phyloP scores from a whole-genome alignment of 2,329 filamentous ascomycete genomes.

The Pseudocercospora eumusae region DNA sequence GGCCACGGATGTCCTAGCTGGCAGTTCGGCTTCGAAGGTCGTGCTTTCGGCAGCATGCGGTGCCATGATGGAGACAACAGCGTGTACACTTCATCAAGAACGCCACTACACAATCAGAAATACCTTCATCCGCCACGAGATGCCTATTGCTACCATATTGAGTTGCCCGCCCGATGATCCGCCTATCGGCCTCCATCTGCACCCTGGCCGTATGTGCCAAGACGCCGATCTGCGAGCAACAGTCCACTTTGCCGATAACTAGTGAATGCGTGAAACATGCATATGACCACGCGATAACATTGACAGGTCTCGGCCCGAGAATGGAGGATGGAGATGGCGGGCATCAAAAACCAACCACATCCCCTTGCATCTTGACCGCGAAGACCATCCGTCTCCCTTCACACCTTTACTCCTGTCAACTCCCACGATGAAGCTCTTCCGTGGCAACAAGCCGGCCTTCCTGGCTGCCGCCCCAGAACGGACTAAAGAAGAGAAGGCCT shows the following conservation, averaged over 20 bases:
- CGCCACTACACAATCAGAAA: not conserved
- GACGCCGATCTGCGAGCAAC: constrained; percentile 10
- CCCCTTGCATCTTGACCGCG: not conserved
- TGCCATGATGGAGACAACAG: constrained; percentile 19
- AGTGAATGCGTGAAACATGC: constrained; percentile 9
- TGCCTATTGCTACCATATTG: constrained; percentile 9
- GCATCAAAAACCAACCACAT: not conserved
- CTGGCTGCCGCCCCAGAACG: constrained; percentile 27
- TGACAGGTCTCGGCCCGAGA: constrained; percentile 1
- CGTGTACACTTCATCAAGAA: not conserved
- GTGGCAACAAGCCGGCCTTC: constrained; percentile 20
- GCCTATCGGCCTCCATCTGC: constrained; percentile 17
- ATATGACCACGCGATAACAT: constrained; percentile 15
- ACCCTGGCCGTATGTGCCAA: not conserved
- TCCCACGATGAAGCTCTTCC: constrained; percentile 22
- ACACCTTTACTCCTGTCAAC: not conserved
- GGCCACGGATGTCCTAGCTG: constrained; percentile 3
- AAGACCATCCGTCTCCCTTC: not conserved
- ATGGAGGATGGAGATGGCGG: not conserved
- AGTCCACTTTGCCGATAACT: constrained; percentile 13
- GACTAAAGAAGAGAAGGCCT: constrained; percentile 40
- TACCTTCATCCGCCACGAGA: constrained; percentile 7
- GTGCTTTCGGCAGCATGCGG: constrained; percentile 23
- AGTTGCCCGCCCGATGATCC: constrained; percentile 15
- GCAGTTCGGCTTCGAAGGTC: not conserved